Evolutionary conservation across 805 yeast genomes (phyloP).

Genomic region (Wickerhamomyces silvicola): DNA sequence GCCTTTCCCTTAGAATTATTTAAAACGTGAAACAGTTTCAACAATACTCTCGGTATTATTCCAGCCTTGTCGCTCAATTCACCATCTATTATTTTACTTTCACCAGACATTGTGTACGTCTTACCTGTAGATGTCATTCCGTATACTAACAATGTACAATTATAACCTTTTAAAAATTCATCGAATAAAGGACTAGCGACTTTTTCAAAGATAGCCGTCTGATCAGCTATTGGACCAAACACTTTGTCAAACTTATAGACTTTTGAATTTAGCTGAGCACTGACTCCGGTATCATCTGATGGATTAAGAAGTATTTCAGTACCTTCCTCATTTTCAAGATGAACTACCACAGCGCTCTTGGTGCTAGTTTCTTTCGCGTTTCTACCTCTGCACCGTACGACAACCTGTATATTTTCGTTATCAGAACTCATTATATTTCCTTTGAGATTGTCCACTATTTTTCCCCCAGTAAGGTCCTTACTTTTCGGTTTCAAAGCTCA

Average conservation of each 20-base stretch:
- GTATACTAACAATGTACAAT: slow-evolving; percentile 79
- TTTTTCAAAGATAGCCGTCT: slow-evolving; percentile 54
- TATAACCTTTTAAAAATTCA: slow-evolving; percentile 70
- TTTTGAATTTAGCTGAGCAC: slow-evolving; percentile 39
- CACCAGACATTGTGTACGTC: slow-evolving; percentile 77
- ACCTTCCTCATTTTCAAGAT: slow-evolving; percentile 40
- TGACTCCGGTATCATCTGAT: slow-evolving; percentile 30
- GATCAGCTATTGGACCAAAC: slow-evolving; percentile 79
- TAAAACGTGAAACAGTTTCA: slow-evolving; percentile 49
- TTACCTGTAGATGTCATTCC: slow-evolving; percentile 94
- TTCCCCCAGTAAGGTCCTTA: neutral
- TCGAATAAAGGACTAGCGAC: slow-evolving; percentile 59
- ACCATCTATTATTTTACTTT: slow-evolving; percentile 30
- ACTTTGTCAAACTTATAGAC: slow-evolving; percentile 73
- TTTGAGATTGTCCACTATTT: slow-evolving; percentile 5
- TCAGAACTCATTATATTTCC: slow-evolving; percentile 15
- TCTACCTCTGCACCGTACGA: slow-evolving; percentile 58
- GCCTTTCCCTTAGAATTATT: slow-evolving; percentile 19
- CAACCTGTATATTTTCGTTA: slow-evolving; percentile 50
- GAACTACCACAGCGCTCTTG: slow-evolving; percentile 55
- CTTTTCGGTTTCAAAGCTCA: neutral
- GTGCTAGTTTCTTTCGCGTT: slow-evolving; percentile 50
- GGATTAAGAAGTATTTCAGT: slow-evolving; percentile 43
- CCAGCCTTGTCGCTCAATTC: slow-evolving; percentile 47
- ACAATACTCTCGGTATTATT: slow-evolving; percentile 57